Evolutionary conservation across 768 basidiomycete genomes (phyloP).

Genomic region (Tremella yokohamensis): DNA sequence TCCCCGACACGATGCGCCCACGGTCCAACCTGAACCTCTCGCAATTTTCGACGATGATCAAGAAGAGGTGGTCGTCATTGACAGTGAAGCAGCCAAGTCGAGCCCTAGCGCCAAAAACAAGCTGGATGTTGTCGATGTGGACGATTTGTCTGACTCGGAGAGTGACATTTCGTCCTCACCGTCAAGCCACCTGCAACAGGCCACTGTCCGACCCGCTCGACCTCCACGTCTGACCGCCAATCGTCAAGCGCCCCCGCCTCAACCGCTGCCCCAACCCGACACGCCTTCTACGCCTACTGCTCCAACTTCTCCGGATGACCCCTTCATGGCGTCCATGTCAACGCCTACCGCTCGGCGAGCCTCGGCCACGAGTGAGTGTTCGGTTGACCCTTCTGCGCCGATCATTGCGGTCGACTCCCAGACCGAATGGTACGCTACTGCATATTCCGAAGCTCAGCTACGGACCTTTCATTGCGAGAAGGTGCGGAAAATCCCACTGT

Average conservation of each 20-base stretch:
- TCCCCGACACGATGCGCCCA: neutral
- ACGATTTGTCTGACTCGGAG: constrained; percentile 31
- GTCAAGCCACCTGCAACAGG: constrained; percentile 8
- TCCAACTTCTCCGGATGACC: constrained; percentile 29
- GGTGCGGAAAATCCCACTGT: constrained; percentile 88
- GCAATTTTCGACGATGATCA: neutral
- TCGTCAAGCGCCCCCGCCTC: constrained; percentile 1
- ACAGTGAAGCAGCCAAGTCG: neutral
- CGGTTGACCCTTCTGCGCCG: constrained; percentile 19
- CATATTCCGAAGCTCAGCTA: constrained; percentile 70
- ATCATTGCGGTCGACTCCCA: constrained; percentile 32
- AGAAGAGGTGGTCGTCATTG: constrained; percentile 14
- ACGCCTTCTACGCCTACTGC: constrained; percentile 18
- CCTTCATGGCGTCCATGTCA: constrained; percentile 16
- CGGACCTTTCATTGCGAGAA: constrained; percentile 95
- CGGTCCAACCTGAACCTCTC: neutral
- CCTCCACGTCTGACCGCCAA: constrained; percentile 3
- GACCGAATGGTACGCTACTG: constrained; percentile 59
- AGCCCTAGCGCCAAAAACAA: constrained; percentile 8
- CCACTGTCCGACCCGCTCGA: constrained; percentile 5
- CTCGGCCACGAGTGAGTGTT: neutral
- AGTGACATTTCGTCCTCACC: constrained; percentile 23
- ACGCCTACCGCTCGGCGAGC: constrained; percentile 41
- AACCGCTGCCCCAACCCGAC: neutral
- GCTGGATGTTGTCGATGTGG: constrained; percentile 38